Evolutionary conservation across 345 rosid genomes (phyloP), one percentile per base, ranked within the genome.

Genomic region (Salix exigua): DNA sequence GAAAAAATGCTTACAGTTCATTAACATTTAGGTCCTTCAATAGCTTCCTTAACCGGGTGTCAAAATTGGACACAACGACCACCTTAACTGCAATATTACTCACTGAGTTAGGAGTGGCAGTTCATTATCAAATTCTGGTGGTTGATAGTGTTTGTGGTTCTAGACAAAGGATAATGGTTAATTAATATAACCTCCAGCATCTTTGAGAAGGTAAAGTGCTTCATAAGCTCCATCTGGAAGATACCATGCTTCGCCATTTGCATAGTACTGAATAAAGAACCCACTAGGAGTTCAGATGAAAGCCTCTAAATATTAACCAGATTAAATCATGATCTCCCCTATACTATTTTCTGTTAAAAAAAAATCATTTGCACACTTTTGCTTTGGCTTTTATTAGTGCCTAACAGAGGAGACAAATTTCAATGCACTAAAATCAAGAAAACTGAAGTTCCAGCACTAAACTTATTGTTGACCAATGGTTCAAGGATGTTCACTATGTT

Each of bases 1-100:
- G 4, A 18, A 58, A 30, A 33, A 67, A 72, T 48, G 81, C 97
- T 89, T 85, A 94, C 98, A 94, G 83, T 79, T 91, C 89, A 74
- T 89, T 75, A 61, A 91, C 90, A 75, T 87, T 84, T 71, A 92
- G 88, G 81, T 94, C 98, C 88, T 91, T 86, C 83, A 94, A 68
- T 61, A 91, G 84, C 86, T 89, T 94, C 88, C 93, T 91, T 46
- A 94, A 78, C 28, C 97, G 88, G 58, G 81, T 86, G 83, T 92
- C 98, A 35, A 94, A 94, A 79, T 94, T 94, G 68, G 97, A 94
- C 23, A 92, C 91, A 48, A 94, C 97, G 81, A 94, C 98, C 83
- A 91, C 66, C 87, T 91, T 92, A 84, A 91, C 98, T 94, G 92
- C 80, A 61, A 51, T 71, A 78, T 70, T 51, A 75, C 50, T 78